phyloP scores from a whole-genome alignment of 768 basidiomycete genomes.

The Russula olivacea region DNA sequence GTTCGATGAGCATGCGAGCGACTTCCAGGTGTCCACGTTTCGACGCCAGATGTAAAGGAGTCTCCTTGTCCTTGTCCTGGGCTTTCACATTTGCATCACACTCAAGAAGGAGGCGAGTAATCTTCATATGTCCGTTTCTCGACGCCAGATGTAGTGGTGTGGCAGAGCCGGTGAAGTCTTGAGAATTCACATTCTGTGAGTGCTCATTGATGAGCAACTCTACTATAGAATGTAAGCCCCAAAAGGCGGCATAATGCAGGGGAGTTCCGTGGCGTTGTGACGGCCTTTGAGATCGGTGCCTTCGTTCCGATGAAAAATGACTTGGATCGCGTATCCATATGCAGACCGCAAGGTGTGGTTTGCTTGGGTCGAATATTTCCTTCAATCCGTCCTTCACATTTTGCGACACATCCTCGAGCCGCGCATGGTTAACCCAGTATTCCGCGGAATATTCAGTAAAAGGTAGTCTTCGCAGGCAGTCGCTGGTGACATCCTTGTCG shows the following conservation, averaged over 20 bases:
- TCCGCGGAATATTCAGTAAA: background rate
- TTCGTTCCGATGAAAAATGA: too few species aligned
- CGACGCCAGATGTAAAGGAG: too few species aligned
- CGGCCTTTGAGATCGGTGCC: conserved; percentile 61
- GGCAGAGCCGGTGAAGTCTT: background rate
- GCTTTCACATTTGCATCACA: background rate
- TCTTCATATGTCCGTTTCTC: background rate
- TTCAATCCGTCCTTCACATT: background rate
- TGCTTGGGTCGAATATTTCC: background rate
- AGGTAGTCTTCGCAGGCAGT: background rate
- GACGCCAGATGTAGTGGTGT: background rate
- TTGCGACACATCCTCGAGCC: background rate
- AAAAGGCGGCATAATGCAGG: background rate
- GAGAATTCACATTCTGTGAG: background rate
- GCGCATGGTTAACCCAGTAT: background rate
- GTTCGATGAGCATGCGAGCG: too few species aligned
- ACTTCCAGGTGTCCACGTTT: background rate
- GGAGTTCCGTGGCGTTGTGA: conserved; percentile 40
- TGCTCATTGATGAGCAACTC: conserved; percentile 48
- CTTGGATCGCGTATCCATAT: background rate
- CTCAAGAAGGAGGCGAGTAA: background rate
- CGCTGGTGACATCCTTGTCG: background rate
- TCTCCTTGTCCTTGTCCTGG: too few species aligned
- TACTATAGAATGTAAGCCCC: conserved; percentile 29
- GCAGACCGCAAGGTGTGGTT: background rate